Conservation (phyloP, 805 yeast genomes). For the Spathaspora boniae region DNA sequence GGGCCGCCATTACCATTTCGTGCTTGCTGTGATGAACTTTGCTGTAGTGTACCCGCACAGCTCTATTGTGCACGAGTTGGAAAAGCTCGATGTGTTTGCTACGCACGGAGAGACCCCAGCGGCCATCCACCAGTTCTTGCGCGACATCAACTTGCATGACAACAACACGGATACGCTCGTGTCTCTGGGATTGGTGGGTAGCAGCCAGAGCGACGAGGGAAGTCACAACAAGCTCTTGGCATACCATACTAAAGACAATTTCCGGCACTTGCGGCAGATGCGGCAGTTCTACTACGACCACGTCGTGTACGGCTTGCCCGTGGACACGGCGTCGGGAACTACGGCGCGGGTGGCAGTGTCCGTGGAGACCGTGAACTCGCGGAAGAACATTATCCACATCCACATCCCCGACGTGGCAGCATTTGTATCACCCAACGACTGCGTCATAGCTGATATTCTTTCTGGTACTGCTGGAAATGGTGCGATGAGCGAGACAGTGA, state of each 20-base stretch:
- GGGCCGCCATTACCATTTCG: constrained; percentile 19
- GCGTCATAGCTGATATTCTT: too few species aligned
- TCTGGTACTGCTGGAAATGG: too few species aligned
- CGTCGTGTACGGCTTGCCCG: constrained; percentile 28
- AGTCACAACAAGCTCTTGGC: too few species aligned
- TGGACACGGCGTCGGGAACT: neutral
- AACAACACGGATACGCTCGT: constrained; percentile 23
- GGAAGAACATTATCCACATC: constrained; percentile 32
- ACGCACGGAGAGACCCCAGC: constrained; percentile 9
- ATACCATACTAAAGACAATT: constrained; percentile 22
- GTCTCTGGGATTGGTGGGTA: constrained; percentile 6
- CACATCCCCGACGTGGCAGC: constrained; percentile 44
- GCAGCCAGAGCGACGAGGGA: neutral
- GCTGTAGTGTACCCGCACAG: constrained; percentile 33
- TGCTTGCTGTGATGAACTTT: constrained; percentile 28
- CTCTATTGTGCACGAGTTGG: constrained; percentile 6
- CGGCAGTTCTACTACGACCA: constrained; percentile 25
- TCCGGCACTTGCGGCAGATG: constrained; percentile 26
- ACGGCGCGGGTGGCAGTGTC: constrained; percentile 29
- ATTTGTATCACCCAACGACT: neutral
- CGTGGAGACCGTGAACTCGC: constrained; percentile 30
- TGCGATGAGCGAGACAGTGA: too few species aligned
- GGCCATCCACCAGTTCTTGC: constrained; percentile 13
- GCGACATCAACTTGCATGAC: constrained; percentile 20
- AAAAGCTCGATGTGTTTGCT: constrained; percentile 9